These are phyloP conservation scores for Pterula multifida DNA, from an alignment of 1,284 basidiomycete genomes.

Conservation along the genomic window DNA sequence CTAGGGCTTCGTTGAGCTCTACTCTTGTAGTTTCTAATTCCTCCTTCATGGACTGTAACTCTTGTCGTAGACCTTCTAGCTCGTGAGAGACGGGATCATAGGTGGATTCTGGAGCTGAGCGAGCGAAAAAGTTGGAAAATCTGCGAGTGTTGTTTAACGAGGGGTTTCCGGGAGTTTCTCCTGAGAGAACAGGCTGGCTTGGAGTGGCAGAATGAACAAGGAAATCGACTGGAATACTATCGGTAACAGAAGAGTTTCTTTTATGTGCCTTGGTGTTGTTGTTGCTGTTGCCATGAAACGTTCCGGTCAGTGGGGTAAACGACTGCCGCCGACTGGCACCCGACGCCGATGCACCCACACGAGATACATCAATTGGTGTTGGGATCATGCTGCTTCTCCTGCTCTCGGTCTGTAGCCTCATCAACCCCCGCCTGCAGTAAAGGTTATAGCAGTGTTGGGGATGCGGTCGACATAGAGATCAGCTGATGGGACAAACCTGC, in stretches of 20 bases:
- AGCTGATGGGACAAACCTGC: slow-evolving; percentile 39
- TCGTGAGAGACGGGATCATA: slow-evolving; percentile 25
- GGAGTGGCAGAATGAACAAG: slow-evolving; percentile 13
- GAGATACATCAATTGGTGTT: slow-evolving; percentile 40
- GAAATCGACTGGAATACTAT: slow-evolving; percentile 10
- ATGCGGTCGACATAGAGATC: background rate
- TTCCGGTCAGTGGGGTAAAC: slow-evolving; percentile 56
- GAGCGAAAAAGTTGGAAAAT: slow-evolving; percentile 41
- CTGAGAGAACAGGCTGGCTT: background rate
- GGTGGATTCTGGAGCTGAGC: slow-evolving; percentile 25
- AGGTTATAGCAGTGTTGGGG: slow-evolving; percentile 1
- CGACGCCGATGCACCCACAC: slow-evolving; percentile 27
- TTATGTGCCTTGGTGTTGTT: slow-evolving; percentile 16
- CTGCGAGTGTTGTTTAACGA: slow-evolving; percentile 26
- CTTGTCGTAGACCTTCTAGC: slow-evolving; percentile 46
- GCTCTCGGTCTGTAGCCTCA: slow-evolving; percentile 81
- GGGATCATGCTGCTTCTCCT: slow-evolving; percentile 47
- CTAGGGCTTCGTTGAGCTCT: slow-evolving; percentile 65
- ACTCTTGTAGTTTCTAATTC: slow-evolving; percentile 54
- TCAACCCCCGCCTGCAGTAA: slow-evolving; percentile 62
- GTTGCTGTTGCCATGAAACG: slow-evolving; percentile 28
- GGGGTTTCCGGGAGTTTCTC: slow-evolving; percentile 12
- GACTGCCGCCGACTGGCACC: slow-evolving; percentile 42
- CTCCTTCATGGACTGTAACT: slow-evolving; percentile 43
- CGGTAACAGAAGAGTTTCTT: slow-evolving; percentile 13